These are phyloP conservation scores for Hanseniaspora sp. DNA, from an alignment of 1,139 yeast species.

Conservation along the genomic window DNA sequence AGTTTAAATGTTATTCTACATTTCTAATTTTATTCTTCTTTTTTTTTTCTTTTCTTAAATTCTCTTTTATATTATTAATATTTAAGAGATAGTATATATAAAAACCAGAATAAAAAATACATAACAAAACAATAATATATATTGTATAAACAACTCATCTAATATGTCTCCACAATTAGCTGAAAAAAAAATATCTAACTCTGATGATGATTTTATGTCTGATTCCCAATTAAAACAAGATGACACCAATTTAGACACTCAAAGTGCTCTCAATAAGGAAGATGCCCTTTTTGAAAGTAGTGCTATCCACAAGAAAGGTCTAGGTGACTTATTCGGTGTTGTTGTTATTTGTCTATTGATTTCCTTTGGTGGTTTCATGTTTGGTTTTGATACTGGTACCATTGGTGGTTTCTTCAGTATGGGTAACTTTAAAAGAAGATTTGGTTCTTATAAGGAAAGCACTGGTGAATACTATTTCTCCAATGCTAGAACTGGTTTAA, in stretches of 20 bases:
- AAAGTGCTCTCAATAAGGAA: conserved; percentile 1
- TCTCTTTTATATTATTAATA: too few relatives aligned
- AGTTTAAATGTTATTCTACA: too few relatives aligned
- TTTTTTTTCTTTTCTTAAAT: too few relatives aligned
- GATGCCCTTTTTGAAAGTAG: conserved; percentile 4
- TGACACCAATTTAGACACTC: conserved; percentile 12
- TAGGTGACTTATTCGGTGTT: conserved; percentile 26
- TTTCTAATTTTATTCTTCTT: too few relatives aligned
- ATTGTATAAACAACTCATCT: not conserved
- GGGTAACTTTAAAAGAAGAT: conserved; percentile 45
- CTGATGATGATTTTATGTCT: conserved; percentile 10
- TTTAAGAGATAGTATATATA: too few relatives aligned
- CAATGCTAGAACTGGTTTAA: conserved; percentile 47
- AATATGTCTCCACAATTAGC: conserved; percentile 14
- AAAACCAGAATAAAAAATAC: too few relatives aligned
- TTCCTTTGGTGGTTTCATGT: conserved; percentile 32
- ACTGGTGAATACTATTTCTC: conserved; percentile 34
- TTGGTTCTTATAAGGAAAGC: conserved; percentile 46
- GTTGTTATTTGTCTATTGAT: conserved; percentile 19
- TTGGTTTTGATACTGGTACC: conserved; percentile 60
- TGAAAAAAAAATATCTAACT: conserved; percentile 1
- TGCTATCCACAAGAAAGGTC: conserved; percentile 3
- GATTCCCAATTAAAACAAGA: conserved; percentile 15
- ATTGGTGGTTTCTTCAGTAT: conserved; percentile 66
- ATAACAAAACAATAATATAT: too few relatives aligned